These are phyloP conservation scores for Candida tibetensis DNA, from an alignment of 805 yeast species.

Conservation along the genomic window DNA sequence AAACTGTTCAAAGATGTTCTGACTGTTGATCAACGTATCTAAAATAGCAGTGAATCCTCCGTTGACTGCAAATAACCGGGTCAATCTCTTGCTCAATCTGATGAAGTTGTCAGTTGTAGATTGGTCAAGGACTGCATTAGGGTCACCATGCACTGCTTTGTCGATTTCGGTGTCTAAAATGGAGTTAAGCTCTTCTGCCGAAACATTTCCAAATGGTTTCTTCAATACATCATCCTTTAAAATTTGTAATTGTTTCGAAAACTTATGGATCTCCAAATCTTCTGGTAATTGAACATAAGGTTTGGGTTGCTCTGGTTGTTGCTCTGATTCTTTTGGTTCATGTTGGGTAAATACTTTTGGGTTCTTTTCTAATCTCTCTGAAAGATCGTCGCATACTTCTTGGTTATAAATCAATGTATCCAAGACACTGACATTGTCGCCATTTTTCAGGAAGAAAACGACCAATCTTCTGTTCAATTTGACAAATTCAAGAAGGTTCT, in stretches of 20 bases:
- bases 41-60: slow-evolving; percentile 59
- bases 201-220: slow-evolving; percentile 6
- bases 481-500: slow-evolving; percentile 15
- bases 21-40: slow-evolving; percentile 54
- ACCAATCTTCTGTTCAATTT: slow-evolving; percentile 16
- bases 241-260: slow-evolving; percentile 17
- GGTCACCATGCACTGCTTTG: slow-evolving; percentile 13
- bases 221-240: slow-evolving; percentile 12
- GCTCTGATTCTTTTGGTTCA: too few relatives aligned
- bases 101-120: slow-evolving; percentile 13
- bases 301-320: too few relatives aligned
- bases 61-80: slow-evolving; percentile 42
- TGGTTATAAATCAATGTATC: slow-evolving; percentile 55
- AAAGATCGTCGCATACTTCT: slow-evolving; percentile 15
- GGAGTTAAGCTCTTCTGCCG: slow-evolving; percentile 13
- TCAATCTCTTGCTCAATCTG: slow-evolving; percentile 16
- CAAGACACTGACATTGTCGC: slow-evolving; percentile 56
- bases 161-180: slow-evolving; percentile 16
- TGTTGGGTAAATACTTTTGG: too few relatives aligned
- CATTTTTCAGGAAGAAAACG: slow-evolving; percentile 46
- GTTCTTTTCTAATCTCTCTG: slow-evolving; percentile 1
- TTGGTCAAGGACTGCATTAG: slow-evolving; percentile 13
- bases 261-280: slow-evolving; percentile 15
- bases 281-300: slow-evolving; percentile 19
- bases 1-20: slow-evolving; percentile 20